phyloP scores from a whole-genome alignment of 257 asterid species.

The Solanum lycopersicoides region DNA sequence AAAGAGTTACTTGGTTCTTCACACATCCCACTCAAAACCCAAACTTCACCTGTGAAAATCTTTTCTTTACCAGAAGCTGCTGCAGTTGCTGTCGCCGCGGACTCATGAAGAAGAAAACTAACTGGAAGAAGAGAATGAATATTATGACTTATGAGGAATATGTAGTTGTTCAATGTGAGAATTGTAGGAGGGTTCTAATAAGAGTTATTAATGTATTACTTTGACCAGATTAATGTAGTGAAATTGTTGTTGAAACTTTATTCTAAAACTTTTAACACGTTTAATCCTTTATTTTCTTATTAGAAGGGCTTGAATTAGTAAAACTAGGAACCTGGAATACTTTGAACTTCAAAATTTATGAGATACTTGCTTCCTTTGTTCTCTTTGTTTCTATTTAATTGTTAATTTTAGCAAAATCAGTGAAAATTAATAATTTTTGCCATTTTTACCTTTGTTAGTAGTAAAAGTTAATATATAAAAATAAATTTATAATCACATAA shows the following conservation, averaged over 20 bases:
- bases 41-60: constrained; percentile 29
- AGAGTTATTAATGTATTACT: not conserved
- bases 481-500: too few relatives aligned
- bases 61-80: constrained; percentile 36
- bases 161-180: not conserved
- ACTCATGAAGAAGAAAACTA: not conserved
- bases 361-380: too few relatives aligned
- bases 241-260: not conserved
- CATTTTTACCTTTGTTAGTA: too few relatives aligned
- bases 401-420: not conserved
- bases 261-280: not conserved
- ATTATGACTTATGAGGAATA: not conserved
- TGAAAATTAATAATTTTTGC: too few relatives aligned
- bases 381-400: not conserved
- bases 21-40: constrained; percentile 22
- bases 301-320: not conserved
- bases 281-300: not conserved
- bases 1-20: constrained; percentile 14
- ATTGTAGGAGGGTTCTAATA: not conserved
- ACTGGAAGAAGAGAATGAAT: not conserved
- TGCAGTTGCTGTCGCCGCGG: constrained; percentile 15
- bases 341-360: too few relatives aligned
- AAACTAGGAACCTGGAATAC: too few relatives aligned
- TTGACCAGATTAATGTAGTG: not conserved
- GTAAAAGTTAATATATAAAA: too few relatives aligned